These are phyloP conservation scores for Lathyrus aphaca DNA, from an alignment of 306 rosid genomes.

Conservation along the genomic window DNA sequence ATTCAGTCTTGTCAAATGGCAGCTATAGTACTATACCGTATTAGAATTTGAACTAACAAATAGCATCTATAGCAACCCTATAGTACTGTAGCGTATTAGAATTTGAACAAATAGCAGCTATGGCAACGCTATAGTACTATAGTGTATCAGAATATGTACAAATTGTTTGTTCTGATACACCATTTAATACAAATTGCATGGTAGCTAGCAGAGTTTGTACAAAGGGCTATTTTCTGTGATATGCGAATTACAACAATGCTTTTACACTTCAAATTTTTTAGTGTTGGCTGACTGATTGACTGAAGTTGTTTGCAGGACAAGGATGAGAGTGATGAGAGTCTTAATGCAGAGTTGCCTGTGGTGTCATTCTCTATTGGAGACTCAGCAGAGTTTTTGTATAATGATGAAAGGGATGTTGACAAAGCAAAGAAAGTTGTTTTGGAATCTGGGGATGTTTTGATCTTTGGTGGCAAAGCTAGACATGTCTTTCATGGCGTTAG, in stretches of 20 bases:
- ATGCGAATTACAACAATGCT: neutral
- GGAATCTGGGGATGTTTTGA: slow-evolving; percentile 79
- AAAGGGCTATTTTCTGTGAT: neutral
- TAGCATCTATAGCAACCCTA: too few species aligned
- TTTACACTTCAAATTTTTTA: neutral
- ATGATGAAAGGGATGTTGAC: slow-evolving; percentile 52
- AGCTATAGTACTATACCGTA: too few species aligned
- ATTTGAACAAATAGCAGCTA: too few species aligned
- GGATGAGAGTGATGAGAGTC: slow-evolving; percentile 68
- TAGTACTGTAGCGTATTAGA: too few species aligned
- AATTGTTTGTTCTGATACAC: too few species aligned
- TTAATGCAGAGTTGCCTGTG: slow-evolving; percentile 53
- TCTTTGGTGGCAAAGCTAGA: slow-evolving; percentile 82
- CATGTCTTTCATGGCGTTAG: slow-evolving; percentile 71
- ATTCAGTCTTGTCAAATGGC: too few species aligned
- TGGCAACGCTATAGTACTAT: too few species aligned
- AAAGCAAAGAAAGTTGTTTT: slow-evolving; percentile 48
- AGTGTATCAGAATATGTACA: too few species aligned
- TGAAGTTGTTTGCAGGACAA: slow-evolving; percentile 58
- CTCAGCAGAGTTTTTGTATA: slow-evolving; percentile 65
- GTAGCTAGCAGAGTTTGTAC: neutral
- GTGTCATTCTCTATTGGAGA: slow-evolving; percentile 92
- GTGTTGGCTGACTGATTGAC: neutral
- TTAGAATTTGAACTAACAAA: too few species aligned
- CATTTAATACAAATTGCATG: too few species aligned